phyloP scores from a whole-genome alignment of 345 rosid species.

The Populus ilicifolia region DNA sequence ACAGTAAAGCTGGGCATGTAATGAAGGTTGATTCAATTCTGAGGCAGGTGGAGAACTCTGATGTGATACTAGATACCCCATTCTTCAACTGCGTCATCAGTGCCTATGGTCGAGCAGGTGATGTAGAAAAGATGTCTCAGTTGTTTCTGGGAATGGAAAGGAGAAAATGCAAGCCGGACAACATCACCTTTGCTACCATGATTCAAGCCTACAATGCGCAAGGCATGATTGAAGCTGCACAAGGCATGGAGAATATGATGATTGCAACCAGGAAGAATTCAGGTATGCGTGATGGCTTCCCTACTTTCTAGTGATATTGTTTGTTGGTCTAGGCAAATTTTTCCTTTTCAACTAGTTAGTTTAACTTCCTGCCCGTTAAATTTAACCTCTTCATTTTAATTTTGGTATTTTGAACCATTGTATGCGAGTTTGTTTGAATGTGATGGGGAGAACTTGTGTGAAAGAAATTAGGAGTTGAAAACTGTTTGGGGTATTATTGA shows the following conservation, averaged over 20 bases:
- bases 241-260: constrained; percentile 49
- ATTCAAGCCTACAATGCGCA: constrained; percentile 58
- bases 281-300: constrained; percentile 18
- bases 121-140: constrained; percentile 61
- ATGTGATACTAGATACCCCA: constrained; percentile 66
- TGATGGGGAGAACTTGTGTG: neutral
- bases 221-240: constrained; percentile 61
- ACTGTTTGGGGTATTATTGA: neutral
- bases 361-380: neutral
- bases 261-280: constrained; percentile 28
- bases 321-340: neutral
- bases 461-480: neutral
- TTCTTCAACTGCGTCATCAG: constrained; percentile 74
- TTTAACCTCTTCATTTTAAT: neutral
- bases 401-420: neutral
- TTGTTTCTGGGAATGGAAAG: constrained; percentile 60
- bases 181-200: constrained; percentile 65
- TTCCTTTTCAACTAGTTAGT: neutral
- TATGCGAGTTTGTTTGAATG: neutral
- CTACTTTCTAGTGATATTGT: neutral
- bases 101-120: constrained; percentile 72
- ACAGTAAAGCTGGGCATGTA: constrained; percentile 52
- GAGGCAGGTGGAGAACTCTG: constrained; percentile 76
- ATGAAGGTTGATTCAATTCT: constrained; percentile 61
- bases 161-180: constrained; percentile 62